Evolutionary conservation across 2,329 filamentous ascomycete genomes (phyloP), one percentile per base, ranked within the genome.

Genomic region (Colletotrichum noveboracense): DNA sequence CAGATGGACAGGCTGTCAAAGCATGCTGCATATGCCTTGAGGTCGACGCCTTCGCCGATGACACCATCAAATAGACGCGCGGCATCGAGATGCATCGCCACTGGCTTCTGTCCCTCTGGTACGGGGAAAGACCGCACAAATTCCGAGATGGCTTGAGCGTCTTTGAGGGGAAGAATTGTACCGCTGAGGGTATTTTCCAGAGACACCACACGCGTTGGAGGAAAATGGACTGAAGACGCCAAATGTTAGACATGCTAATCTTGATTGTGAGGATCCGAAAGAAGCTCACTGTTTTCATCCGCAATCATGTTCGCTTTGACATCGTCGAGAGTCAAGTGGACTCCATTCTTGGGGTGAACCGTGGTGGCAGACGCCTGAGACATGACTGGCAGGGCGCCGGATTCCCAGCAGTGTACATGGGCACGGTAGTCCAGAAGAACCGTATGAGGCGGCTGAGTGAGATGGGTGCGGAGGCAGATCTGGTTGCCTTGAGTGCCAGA

Each of bases 191-290:
- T 56, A 2, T 56, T 56, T 56, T 56, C 52, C 14, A 56, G 52
- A 5, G 21, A 56, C 52, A 56, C 52, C n/a, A 56, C 52, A 16
- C 52, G 21, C 0, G 52, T 56, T 9, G 21, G 52, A 1, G 52
- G 52, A 1, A 56, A 26, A 26, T 56, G 52, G 52, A 56, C 52
- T 26, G 12, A 16, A 0, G 0, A 26, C n/a, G 12, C 0, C n/a
- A 8, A 43, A 0, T 10, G 21, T 26, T 26, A 26, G 0, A 55
- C 52, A 7, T 0, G 0, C 36, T 18, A 8, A 0, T 16, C 0
- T 0, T 55, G 10, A 0, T 26, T 55, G 1, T 7, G 52, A 0
- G n/a, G 4, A 56, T 16, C 24, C 10, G 21, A 26, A 26, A 0
- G 52, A 0, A 21, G 0, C 52, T 56, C 21, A 26, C 21, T 56